phyloP scores from a whole-genome alignment of 768 basidiomycete species.

The Boletus pseudopeckii region DNA sequence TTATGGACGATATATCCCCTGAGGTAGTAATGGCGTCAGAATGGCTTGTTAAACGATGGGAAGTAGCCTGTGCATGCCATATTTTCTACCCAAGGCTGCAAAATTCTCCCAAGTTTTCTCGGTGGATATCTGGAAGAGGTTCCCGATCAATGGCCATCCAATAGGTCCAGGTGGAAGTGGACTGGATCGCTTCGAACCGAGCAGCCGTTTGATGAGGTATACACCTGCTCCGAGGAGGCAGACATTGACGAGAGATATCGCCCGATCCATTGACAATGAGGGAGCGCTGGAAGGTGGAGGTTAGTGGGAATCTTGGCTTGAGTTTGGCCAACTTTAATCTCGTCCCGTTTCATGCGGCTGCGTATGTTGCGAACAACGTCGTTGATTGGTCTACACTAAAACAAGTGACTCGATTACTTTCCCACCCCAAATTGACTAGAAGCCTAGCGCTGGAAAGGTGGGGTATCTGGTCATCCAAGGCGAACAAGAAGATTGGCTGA shows the following conservation, averaged over 20 bases:
- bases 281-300: background rate
- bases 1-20: slow-evolving; percentile 19
- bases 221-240: slow-evolving; percentile 12
- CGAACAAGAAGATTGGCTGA: no score
- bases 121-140: slow-evolving; percentile 50
- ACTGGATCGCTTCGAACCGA: background rate
- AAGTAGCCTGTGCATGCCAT: slow-evolving; percentile 37
- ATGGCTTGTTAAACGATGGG: background rate
- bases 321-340: background rate
- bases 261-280: no score
- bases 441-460: no score
- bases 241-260: no score
- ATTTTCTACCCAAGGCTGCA: slow-evolving; percentile 49
- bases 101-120: slow-evolving; percentile 52
- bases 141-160: slow-evolving; percentile 46
- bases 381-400: no score
- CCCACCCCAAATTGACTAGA: no score
- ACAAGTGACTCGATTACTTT: no score
- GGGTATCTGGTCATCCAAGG: no score
- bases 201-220: slow-evolving; percentile 1
- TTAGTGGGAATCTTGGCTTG: no score
- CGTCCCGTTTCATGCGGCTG: no score
- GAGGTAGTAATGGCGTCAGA: slow-evolving; percentile 13
- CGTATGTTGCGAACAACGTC: no score
- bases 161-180: slow-evolving; percentile 19